phyloP scores from a whole-genome alignment of 2,329 filamentous ascomycete species.

The Pezicula carpinea region DNA sequence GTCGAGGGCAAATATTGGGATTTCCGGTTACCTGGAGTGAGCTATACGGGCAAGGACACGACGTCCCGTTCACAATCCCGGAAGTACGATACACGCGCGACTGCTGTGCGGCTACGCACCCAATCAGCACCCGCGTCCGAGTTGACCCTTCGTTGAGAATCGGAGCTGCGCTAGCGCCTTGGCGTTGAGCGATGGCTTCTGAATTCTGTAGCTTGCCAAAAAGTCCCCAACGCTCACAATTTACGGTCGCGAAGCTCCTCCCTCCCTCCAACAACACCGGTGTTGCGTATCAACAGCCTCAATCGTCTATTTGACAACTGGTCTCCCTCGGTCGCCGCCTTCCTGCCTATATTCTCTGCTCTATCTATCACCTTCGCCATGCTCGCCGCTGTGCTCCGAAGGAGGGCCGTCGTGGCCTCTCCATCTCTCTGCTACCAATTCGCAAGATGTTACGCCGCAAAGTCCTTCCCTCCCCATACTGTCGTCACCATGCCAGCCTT shows the following conservation, averaged over 20 bases:
- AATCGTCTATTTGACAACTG: constrained; percentile 19
- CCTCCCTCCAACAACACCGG: constrained; percentile 13
- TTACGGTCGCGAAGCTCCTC: constrained; percentile 8
- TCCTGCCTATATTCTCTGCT: constrained; percentile 10
- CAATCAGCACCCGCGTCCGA: no score
- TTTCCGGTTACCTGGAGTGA: no score
- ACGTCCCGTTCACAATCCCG: no score
- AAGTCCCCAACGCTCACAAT: constrained; percentile 15
- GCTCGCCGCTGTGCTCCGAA: constrained; percentile 60
- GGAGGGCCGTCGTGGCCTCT: constrained; percentile 51
- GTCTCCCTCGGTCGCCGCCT: constrained; percentile 12
- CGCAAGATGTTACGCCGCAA: constrained; percentile 49
- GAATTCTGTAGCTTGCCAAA: constrained; percentile 9
- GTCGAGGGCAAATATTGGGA: constrained; percentile 1
- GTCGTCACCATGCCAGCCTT: constrained; percentile 97
- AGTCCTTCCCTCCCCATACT: constrained; percentile 92
- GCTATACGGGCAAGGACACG: no score
- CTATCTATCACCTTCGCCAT: constrained; percentile 38
- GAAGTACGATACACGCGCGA: no score
- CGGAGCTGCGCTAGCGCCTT: no score
- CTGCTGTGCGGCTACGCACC: no score
- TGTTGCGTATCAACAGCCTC: constrained; percentile 17
- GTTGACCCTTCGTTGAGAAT: no score
- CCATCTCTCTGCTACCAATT: constrained; percentile 48
- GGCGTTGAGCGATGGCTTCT: neutral